Evolutionary conservation across 2,329 filamentous ascomycete species (phyloP).

Genomic region (Cyphellophora attinorum): DNA sequence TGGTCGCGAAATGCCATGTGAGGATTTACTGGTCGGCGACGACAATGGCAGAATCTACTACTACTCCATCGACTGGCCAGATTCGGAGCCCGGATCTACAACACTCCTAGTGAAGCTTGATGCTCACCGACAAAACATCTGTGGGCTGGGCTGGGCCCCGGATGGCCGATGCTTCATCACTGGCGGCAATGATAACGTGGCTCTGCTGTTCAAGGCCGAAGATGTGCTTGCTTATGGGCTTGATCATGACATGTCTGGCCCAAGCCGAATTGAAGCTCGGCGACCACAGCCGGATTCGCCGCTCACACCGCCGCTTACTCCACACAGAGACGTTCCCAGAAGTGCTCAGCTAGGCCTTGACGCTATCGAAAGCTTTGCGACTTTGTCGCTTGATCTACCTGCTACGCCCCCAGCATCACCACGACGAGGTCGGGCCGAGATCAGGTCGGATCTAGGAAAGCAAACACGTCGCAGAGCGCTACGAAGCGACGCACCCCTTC

Average conservation of each 20-base stretch:
- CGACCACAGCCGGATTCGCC: neutral
- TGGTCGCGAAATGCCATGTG: conserved; percentile 46
- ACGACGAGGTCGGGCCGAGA: conserved; percentile 1
- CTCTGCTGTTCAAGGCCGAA: conserved; percentile 66
- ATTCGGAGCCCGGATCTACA: conserved; percentile 49
- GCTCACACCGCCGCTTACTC: conserved; percentile 7
- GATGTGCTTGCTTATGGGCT: conserved; percentile 38
- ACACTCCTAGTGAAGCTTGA: conserved; percentile 66
- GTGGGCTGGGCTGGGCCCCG: conserved; percentile 78
- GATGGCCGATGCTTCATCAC: conserved; percentile 71
- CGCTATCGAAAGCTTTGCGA: neutral
- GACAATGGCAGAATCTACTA: conserved; percentile 76
- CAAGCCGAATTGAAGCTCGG: neutral
- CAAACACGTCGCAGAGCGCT: too few relatives aligned
- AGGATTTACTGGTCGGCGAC: conserved; percentile 81
- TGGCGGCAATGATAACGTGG: conserved; percentile 86
- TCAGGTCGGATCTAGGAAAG: neutral
- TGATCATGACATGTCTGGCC: neutral
- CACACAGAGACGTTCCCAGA: neutral
- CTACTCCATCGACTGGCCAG: conserved; percentile 80
- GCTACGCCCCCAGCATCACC: neutral
- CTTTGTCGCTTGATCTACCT: neutral
- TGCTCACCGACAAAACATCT: conserved; percentile 81
- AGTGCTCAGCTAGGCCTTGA: neutral
- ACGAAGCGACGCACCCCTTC: neutral